Conservation (phyloP, 176 grass and related monocot genomes). For the Miscanthus lutarioriparius region DNA sequence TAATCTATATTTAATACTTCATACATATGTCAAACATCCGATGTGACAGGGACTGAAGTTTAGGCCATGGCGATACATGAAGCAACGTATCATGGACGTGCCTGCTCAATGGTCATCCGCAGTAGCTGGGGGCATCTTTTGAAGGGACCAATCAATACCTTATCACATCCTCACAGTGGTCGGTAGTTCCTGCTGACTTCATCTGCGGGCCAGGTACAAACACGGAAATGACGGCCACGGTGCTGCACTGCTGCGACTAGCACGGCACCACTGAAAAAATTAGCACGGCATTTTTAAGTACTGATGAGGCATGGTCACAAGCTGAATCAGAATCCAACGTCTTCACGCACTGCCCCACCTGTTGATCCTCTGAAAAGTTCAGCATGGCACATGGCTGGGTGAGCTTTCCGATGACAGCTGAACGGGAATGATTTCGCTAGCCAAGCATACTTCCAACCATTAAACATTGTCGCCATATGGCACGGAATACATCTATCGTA, state of each 20-base stretch:
- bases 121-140: constrained; percentile 22
- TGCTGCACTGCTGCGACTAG: constrained; percentile 3
- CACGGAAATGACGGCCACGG: constrained; percentile 1
- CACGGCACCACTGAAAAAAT: neutral
- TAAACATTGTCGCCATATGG: constrained; percentile 45
- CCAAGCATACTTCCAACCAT: constrained; percentile 45
- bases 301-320: constrained; percentile 37
- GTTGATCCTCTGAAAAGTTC: constrained; percentile 53
- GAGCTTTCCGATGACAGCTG: constrained; percentile 40
- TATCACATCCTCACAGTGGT: neutral
- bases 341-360: constrained; percentile 35
- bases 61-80: neutral
- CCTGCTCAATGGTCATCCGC: constrained; percentile 18
- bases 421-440: constrained; percentile 44
- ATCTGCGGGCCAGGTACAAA: neutral
- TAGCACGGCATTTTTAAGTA: constrained; percentile 35
- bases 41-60: too few relatives aligned
- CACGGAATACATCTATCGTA: constrained; percentile 36
- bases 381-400: constrained; percentile 60
- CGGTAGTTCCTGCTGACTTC: neutral
- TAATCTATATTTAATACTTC: too few relatives aligned
- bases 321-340: constrained; percentile 36
- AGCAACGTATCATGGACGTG: constrained; percentile 6
- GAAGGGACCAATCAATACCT: constrained; percentile 26
- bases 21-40: too few relatives aligned